These are phyloP conservation scores for Candida vaughaniae DNA, from an alignment of 805 yeast genomes.

Conservation along the genomic window DNA sequence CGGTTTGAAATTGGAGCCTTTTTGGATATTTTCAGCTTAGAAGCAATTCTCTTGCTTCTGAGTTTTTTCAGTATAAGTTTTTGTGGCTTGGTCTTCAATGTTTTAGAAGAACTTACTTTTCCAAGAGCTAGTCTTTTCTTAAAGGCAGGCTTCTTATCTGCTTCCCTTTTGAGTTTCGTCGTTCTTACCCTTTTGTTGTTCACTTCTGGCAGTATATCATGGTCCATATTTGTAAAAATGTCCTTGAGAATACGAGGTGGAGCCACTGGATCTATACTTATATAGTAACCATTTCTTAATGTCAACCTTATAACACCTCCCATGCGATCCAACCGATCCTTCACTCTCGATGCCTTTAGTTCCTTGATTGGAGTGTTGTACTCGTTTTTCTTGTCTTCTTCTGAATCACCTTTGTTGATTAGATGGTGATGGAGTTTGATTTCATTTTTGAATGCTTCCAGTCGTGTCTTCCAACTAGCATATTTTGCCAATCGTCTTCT, in stretches of 20 bases:
- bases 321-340: slow-evolving; percentile 21
- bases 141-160: too few species aligned
- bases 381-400: slow-evolving; percentile 18
- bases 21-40: too few species aligned
- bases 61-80: too few species aligned
- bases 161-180: too few species aligned
- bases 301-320: slow-evolving; percentile 39
- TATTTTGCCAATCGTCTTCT: slow-evolving; percentile 35
- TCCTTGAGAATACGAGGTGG: slow-evolving; percentile 20
- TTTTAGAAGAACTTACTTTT: too few species aligned
- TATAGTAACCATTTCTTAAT: slow-evolving; percentile 35
- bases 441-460: slow-evolving; percentile 23
- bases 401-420: not conserved
- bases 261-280: slow-evolving; percentile 39
- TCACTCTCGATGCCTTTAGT: slow-evolving; percentile 21
- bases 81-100: too few species aligned
- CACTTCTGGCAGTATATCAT: too few species aligned
- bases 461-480: slow-evolving; percentile 37
- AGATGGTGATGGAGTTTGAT: slow-evolving; percentile 15
- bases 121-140: too few species aligned
- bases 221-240: too few species aligned
- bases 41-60: too few species aligned
- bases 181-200: too few species aligned
- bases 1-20: too few species aligned
- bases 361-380: slow-evolving; percentile 22